Evolutionary conservation across 352 stramenopile genomes (phyloP), one percentile per base, ranked within the genome.

Genomic region (Pythium vanterpoolii): DNA sequence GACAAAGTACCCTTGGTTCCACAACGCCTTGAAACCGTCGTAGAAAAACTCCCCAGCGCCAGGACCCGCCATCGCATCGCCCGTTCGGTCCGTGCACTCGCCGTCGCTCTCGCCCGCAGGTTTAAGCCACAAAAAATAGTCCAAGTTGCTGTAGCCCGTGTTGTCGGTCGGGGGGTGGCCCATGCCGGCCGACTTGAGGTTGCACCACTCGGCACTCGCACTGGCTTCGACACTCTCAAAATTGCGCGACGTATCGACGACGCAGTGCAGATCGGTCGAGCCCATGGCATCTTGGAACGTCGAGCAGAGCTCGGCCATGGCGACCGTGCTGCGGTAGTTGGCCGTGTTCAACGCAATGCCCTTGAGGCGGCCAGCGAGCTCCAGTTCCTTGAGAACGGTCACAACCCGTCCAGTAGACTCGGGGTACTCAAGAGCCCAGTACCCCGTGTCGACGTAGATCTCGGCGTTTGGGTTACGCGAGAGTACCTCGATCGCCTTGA

Each of bases 111-210:
- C 75, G 52, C 81, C 81, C 56, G 77, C 73, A 2, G 74, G 65
- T 51, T 89, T 91, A 56, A 87, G 55, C 77, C 78, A 91, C 46
- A 89, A 64, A 44, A 84, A 86, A 64, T 87, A 87, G 56, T 88
- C 77, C 8, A 91, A 40, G 45, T 85, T 76, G 9, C 36, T 49
- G 16, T 74, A 62, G 1, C 76, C 79, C 0, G 79, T 89, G 5
- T 77, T 49, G 21, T 53, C 68, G 5, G 77, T 84, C 26, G 82
- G 82, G n/a, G 76, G 77, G 9, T 68, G 60, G 23, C 82, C 79
- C 18, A 91, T 81, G 19, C 77, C 82, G 0, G 72, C 77, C 7
- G 62, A 69, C 21, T 74, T 73, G 39, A 81, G 66, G 53, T 91
- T 91, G 71, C 82, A 92, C 82, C 82, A 92, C 40, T 90, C 82